Conservation (phyloP, 208 protist species). For the Sergeia podlipaevii region DNA sequence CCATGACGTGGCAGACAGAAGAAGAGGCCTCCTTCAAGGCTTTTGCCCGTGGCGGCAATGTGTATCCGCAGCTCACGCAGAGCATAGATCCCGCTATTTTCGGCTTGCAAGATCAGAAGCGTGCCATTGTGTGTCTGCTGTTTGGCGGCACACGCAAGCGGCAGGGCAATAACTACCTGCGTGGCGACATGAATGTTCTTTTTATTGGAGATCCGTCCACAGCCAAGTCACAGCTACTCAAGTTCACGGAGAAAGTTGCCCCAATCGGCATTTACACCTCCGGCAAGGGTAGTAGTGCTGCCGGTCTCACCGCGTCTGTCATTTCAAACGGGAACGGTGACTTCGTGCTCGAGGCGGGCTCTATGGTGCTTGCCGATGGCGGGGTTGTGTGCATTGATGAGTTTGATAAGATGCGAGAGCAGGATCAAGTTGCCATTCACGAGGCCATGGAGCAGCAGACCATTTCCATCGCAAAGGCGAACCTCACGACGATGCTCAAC, state of each 20-base stretch:
- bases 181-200: slow-evolving; percentile 99
- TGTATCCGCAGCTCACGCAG: slow-evolving; percentile 93
- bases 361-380: slow-evolving; percentile 99
- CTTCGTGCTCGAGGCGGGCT: slow-evolving; percentile 99
- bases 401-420: slow-evolving; percentile 99
- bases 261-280: slow-evolving; percentile 99
- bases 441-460: slow-evolving; percentile 99
- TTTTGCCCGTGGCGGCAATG: slow-evolving; percentile 70
- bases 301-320: slow-evolving; percentile 98
- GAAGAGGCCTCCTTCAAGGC: slow-evolving; percentile 90
- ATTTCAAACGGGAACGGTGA: slow-evolving; percentile 89
- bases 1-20: slow-evolving; percentile 79
- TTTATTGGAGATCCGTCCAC: slow-evolving; percentile 99
- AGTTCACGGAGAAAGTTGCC: slow-evolving; percentile 97
- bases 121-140: slow-evolving; percentile 94
- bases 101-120: slow-evolving; percentile 97
- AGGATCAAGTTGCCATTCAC: slow-evolving; percentile 99
- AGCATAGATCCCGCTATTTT: slow-evolving; percentile 98
- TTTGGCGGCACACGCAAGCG: slow-evolving; percentile 98
- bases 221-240: slow-evolving; percentile 99
- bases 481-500: slow-evolving; percentile 99
- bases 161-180: slow-evolving; percentile 95
- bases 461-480: slow-evolving; percentile 99
- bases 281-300: slow-evolving; percentile 98
- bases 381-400: slow-evolving; percentile 99